Conservation (phyloP, 1,284 basidiomycete species). For the Trichosporon sp. region DNA sequence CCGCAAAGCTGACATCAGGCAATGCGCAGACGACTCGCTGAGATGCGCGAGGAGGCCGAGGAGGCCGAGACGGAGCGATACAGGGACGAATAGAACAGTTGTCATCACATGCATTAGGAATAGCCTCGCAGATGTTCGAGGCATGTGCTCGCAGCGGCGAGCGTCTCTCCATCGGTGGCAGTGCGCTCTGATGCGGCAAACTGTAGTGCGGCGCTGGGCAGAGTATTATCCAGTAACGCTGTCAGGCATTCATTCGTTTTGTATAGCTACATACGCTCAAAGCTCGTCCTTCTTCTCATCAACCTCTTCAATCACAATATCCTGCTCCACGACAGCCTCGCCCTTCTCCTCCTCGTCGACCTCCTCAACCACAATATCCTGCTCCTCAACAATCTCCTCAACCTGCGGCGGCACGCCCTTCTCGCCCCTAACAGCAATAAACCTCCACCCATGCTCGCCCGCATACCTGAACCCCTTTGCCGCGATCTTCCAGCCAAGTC, state of each 20-base stretch:
- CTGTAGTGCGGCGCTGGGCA: too few species aligned
- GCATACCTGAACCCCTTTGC: constrained; percentile 49
- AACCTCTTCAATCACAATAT: background rate
- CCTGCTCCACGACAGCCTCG: background rate
- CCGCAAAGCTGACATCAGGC: constrained; percentile 48
- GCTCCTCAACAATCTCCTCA: background rate
- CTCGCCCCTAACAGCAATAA: constrained; percentile 55
- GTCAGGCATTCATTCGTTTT: too few species aligned
- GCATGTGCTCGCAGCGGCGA: too few species aligned
- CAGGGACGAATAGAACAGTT: background rate
- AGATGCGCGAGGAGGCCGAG: constrained; percentile 58
- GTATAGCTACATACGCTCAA: too few species aligned
- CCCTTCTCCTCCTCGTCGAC: background rate
- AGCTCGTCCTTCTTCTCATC: too few species aligned
- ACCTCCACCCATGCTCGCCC: constrained; percentile 52
- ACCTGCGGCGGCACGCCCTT: background rate
- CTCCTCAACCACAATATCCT: background rate
- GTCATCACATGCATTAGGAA: too few species aligned
- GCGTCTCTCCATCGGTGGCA: too few species aligned
- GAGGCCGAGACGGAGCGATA: background rate
- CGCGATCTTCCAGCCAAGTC: constrained; percentile 51
- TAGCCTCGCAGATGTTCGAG: too few species aligned
- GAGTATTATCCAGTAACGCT: too few species aligned
- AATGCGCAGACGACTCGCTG: constrained; percentile 70
- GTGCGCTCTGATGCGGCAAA: too few species aligned